Evolutionary conservation across 2,329 filamentous ascomycete genomes (phyloP).

Genomic region (Pseudogymnoascus sp.): DNA sequence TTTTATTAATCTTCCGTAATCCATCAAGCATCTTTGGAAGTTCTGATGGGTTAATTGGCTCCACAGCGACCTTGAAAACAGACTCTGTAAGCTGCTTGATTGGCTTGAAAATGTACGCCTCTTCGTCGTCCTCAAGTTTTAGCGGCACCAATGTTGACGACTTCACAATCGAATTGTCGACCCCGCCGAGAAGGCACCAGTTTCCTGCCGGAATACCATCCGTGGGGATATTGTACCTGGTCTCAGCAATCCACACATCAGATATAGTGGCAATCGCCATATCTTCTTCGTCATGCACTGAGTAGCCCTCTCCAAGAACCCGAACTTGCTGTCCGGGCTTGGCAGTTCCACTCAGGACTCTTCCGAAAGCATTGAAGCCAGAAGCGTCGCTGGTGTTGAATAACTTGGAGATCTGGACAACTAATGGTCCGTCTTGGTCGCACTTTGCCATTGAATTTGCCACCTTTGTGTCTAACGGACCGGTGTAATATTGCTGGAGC

Average conservation of each 20-base stretch:
- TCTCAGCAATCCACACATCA: conserved; percentile 84
- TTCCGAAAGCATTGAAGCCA: conserved; percentile 80
- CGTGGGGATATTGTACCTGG: conserved; percentile 84
- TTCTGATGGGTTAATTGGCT: conserved; percentile 96
- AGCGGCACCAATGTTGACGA: conserved; percentile 82
- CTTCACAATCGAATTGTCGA: conserved; percentile 98
- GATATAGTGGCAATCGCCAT: conserved; percentile 82
- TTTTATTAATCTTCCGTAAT: conserved; percentile 93
- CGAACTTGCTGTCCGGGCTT: conserved; percentile 75
- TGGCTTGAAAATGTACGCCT: conserved; percentile 90
- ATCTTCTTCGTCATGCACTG: conserved; percentile 93
- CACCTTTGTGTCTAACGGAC: conserved; percentile 73
- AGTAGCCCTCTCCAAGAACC: conserved; percentile 91
- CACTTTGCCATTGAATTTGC: conserved; percentile 74
- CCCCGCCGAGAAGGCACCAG: conserved; percentile 81
- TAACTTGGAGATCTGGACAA: conserved; percentile 89
- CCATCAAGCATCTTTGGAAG: conserved; percentile 98
- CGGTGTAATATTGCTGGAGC: conserved; percentile 84
- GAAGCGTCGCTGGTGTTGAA: conserved; percentile 89
- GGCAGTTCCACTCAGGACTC: conserved; percentile 87
- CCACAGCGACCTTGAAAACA: conserved; percentile 94
- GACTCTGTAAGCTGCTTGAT: conserved; percentile 94
- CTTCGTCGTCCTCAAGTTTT: conserved; percentile 76
- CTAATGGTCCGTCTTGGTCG: conserved; percentile 80
- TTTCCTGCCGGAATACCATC: conserved; percentile 92